Evolutionary conservation across 2,329 filamentous ascomycete genomes (phyloP).

Genomic region (Lasiodiplodia theobromae): DNA sequence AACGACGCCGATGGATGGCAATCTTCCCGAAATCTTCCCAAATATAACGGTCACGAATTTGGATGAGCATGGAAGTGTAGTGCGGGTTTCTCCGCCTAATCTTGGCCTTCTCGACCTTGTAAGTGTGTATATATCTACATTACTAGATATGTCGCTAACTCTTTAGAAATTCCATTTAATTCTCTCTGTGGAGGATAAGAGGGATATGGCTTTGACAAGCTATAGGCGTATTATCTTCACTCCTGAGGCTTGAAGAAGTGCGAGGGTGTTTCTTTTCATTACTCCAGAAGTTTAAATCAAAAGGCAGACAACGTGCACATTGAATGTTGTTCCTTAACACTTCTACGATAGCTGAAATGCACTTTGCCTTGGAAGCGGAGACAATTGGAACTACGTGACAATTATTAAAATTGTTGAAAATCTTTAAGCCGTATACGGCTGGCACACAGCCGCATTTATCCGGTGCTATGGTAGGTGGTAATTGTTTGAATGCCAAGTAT

Average conservation of each 20-base stretch:
- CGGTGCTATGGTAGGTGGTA: too few relatives aligned
- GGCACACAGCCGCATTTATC: too few relatives aligned
- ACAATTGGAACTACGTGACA: too few relatives aligned
- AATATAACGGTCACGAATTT: constrained; percentile 19
- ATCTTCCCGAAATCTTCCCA: background rate
- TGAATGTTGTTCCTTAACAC: too few relatives aligned
- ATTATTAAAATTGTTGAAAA: too few relatives aligned
- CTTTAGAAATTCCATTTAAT: constrained; percentile 30
- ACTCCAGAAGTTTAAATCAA: too few relatives aligned
- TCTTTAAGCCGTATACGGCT: too few relatives aligned
- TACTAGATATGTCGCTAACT: background rate
- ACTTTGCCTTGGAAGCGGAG: too few relatives aligned
- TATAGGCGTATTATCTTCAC: constrained; percentile 29
- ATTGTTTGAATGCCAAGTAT: too few relatives aligned
- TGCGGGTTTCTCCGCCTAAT: constrained; percentile 9
- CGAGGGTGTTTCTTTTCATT: too few relatives aligned
- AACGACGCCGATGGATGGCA: background rate
- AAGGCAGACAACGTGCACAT: too few relatives aligned
- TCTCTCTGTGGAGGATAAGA: constrained; percentile 27
- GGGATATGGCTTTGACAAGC: constrained; percentile 29
- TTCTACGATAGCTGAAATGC: too few relatives aligned
- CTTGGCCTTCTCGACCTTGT: constrained; percentile 18
- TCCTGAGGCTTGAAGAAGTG: background rate
- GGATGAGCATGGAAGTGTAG: background rate
- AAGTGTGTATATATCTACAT: background rate